These are phyloP conservation scores for Coprinopsis strossmayeri DNA, from an alignment of 768 basidiomycete genomes.

Conservation along the genomic window DNA sequence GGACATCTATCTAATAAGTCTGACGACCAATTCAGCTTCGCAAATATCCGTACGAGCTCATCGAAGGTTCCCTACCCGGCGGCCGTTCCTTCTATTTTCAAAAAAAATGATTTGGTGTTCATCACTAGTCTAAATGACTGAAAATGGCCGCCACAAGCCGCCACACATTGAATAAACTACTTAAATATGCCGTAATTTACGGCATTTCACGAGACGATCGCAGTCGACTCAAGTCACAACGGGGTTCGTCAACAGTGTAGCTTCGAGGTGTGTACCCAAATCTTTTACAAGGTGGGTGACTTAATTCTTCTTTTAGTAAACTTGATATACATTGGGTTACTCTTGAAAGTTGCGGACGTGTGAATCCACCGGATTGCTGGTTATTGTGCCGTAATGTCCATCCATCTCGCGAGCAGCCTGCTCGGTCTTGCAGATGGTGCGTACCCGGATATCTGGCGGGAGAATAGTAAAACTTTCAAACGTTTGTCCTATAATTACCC, in stretches of 20 bases:
- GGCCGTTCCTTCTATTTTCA: too few species aligned
- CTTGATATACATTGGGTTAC: background rate
- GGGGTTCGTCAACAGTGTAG: background rate
- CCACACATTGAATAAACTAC: too few species aligned
- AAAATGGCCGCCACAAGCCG: background rate
- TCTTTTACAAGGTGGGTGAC: background rate
- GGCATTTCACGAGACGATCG: background rate
- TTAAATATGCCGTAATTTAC: background rate
- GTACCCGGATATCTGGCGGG: background rate
- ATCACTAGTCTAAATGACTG: background rate
- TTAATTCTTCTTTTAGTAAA: background rate
- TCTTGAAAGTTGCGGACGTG: background rate
- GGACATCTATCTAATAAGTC: too few species aligned
- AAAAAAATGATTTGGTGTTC: too few species aligned
- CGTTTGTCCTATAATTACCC: background rate
- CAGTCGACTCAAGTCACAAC: background rate
- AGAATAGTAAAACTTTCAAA: too few species aligned
- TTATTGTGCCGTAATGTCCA: background rate
- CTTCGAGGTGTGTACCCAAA: background rate
- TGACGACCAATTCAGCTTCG: too few species aligned
- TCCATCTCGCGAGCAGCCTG: background rate
- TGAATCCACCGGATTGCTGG: constrained; percentile 1
- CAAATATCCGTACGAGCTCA: too few species aligned
- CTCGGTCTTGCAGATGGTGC: background rate
- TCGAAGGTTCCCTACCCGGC: too few species aligned